These are phyloP conservation scores for Penicillium argentinense DNA, from an alignment of 495 filamentous ascomycete species.

Conservation along the genomic window DNA sequence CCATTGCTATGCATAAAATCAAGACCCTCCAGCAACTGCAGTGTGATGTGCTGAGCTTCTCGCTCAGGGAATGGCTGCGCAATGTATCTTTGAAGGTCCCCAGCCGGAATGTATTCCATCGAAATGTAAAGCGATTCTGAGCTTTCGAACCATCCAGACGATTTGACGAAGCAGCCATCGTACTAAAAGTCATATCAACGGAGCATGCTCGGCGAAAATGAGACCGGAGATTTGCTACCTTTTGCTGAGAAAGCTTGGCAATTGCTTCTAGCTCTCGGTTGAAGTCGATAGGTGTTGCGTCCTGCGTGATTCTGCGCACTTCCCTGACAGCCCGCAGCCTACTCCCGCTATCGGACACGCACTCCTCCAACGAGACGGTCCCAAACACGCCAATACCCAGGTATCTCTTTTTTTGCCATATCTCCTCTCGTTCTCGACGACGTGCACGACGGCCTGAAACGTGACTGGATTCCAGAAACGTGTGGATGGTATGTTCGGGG, in stretches of 20 bases:
- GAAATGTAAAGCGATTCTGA: slow-evolving; percentile 28
- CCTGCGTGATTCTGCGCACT: slow-evolving; percentile 5
- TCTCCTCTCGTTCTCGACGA: slow-evolving; percentile 11
- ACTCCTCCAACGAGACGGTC: slow-evolving; percentile 14
- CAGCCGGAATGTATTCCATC: slow-evolving; percentile 32
- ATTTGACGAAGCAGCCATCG: slow-evolving; percentile 30
- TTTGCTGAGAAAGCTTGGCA: slow-evolving; percentile 40
- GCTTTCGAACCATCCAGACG: slow-evolving; percentile 35
- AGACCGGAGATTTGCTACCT: slow-evolving; percentile 4
- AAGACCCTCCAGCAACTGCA: slow-evolving; percentile 23
- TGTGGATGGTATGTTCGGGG: slow-evolving; percentile 12
- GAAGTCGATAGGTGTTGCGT: slow-evolving; percentile 18
- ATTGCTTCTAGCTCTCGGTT: slow-evolving; percentile 41
- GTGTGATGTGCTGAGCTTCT: slow-evolving; percentile 15
- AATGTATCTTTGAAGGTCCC: slow-evolving; percentile 14
- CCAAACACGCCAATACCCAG: slow-evolving; percentile 14
- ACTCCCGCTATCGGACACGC: neutral
- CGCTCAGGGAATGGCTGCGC: slow-evolving; percentile 10
- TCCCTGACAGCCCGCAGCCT: slow-evolving; percentile 17
- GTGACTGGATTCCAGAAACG: slow-evolving; percentile 17
- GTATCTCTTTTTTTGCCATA: slow-evolving; percentile 9
- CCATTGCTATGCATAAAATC: slow-evolving; percentile 25
- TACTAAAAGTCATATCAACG: slow-evolving; percentile 5
- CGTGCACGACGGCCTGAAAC: slow-evolving; percentile 1
- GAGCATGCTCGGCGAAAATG: slow-evolving; percentile 16